phyloP scores from a whole-genome alignment of 148 eudicot genomes.

The Cornus kousa region DNA sequence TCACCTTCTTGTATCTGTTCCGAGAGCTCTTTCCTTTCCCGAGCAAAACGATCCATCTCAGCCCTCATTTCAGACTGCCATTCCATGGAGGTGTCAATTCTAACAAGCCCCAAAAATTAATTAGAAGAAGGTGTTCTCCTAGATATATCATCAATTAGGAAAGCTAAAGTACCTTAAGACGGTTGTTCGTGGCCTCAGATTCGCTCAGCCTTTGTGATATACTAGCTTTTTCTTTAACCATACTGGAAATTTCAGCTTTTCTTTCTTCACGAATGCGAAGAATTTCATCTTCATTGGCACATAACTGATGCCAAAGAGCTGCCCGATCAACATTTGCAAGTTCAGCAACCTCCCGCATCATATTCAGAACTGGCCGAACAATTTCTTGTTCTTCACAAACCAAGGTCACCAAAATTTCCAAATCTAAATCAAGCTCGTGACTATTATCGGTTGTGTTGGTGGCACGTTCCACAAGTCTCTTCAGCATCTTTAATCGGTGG shows the following conservation, averaged over 20 bases:
- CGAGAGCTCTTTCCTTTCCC: constrained; percentile 77
- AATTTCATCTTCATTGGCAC: constrained; percentile 89
- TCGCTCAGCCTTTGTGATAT: constrained; percentile 77
- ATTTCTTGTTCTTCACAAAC: constrained; percentile 81
- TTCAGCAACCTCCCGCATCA: constrained; percentile 92
- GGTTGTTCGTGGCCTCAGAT: constrained; percentile 68
- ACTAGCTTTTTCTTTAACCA: constrained; percentile 62
- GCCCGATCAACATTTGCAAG: constrained; percentile 95
- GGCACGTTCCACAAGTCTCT: constrained; percentile 83
- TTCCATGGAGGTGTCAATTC: constrained; percentile 23
- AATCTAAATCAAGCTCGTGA: constrained; percentile 66
- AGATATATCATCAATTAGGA: constrained; percentile 6
- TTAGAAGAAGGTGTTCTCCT: background rate
- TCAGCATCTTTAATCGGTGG: constrained; percentile 73
- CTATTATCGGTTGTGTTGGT: constrained; percentile 54
- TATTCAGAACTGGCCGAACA: constrained; percentile 79
- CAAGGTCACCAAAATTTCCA: constrained; percentile 76
- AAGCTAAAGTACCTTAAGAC: constrained; percentile 68
- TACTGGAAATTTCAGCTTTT: constrained; percentile 54
- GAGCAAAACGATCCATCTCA: constrained; percentile 79
- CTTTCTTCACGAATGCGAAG: constrained; percentile 77
- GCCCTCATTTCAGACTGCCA: constrained; percentile 88
- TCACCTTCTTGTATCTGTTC: constrained; percentile 84
- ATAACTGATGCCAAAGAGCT: constrained; percentile 97
- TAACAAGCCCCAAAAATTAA: background rate